These are phyloP conservation scores for Trichocladium antarcticum DNA, from an alignment of 495 filamentous ascomycete species.

Conservation along the genomic window DNA sequence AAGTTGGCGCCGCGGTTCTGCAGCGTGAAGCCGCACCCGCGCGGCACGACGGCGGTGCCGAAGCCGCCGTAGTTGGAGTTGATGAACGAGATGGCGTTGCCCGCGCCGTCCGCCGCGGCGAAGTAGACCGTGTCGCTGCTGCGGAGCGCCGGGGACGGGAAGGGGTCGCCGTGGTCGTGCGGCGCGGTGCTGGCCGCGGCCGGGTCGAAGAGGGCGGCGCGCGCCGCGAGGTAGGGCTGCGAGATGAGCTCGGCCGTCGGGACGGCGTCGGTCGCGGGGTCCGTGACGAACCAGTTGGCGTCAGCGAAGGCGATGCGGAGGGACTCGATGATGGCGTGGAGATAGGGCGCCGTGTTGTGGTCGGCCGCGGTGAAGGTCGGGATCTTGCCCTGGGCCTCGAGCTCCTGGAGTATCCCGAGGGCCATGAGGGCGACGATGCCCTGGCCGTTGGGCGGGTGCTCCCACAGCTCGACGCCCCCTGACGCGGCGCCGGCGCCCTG, in stretches of 20 bases:
- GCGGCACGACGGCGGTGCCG: slow-evolving; percentile 76
- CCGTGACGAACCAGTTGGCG: slow-evolving; percentile 77
- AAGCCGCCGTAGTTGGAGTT: slow-evolving; percentile 91
- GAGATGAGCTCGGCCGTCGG: slow-evolving; percentile 55
- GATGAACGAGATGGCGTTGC: slow-evolving; percentile 92
- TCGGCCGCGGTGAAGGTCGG: slow-evolving; percentile 53
- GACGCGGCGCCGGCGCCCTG: slow-evolving; percentile 39
- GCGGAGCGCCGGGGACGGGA: slow-evolving; percentile 44
- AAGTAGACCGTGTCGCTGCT: slow-evolving; percentile 92
- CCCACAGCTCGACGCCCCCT: slow-evolving; percentile 63
- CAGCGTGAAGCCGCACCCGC: slow-evolving; percentile 76
- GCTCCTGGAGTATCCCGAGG: slow-evolving; percentile 75
- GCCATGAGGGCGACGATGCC: slow-evolving; percentile 92
- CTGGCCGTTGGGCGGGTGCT: slow-evolving; percentile 96
- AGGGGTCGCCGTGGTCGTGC: slow-evolving; percentile 47
- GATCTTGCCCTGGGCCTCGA: slow-evolving; percentile 63
- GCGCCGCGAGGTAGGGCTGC: slow-evolving; percentile 30
- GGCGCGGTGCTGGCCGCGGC: slow-evolving; percentile 10
- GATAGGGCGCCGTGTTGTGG: slow-evolving; percentile 62
- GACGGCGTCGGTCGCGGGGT: slow-evolving; percentile 58
- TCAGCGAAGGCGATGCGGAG: slow-evolving; percentile 92
- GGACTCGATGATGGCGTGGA: slow-evolving; percentile 81
- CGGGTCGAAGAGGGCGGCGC: slow-evolving; percentile 32
- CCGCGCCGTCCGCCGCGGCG: slow-evolving; percentile 61
- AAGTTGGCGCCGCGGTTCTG: slow-evolving; percentile 93